phyloP scores from a whole-genome alignment of 768 basidiomycete genomes.

The Hygrocybe punicea region DNA sequence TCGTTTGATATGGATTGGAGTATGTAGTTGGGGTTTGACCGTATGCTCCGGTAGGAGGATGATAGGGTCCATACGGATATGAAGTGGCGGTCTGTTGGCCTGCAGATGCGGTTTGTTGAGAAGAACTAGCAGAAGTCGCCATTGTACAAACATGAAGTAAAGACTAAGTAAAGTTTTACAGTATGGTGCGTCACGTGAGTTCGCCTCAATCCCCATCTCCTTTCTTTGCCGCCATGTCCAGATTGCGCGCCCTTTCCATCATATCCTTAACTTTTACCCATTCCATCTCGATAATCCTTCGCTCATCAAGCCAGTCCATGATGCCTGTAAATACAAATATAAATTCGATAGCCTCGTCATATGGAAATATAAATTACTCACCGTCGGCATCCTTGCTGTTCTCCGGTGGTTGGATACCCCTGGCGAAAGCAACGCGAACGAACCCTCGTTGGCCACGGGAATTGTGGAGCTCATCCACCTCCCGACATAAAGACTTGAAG shows the following conservation, averaged over 20 bases:
- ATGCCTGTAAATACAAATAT: conserved; percentile 28
- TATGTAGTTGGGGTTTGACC: conserved; percentile 43
- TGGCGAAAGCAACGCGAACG: conserved; percentile 55
- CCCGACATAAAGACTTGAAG: conserved; percentile 54
- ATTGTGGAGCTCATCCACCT: conserved; percentile 54
- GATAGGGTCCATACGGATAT: conserved; percentile 66
- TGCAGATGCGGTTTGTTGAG: conserved; percentile 11
- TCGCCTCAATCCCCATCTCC: conserved; percentile 39
- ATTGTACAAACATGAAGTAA: no score
- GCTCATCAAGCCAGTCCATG: conserved; percentile 75
- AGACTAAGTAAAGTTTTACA: conserved; percentile 27
- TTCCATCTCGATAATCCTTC: conserved; percentile 61
- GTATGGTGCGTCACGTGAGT: background rate
- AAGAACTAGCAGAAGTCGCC: conserved; percentile 4
- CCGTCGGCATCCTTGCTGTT: conserved; percentile 71
- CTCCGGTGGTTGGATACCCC: conserved; percentile 56
- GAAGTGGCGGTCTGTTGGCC: conserved; percentile 40
- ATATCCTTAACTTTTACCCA: conserved; percentile 69
- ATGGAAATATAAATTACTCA: background rate
- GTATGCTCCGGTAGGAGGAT: conserved; percentile 46
- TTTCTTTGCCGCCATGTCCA: conserved; percentile 51
- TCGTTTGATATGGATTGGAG: conserved; percentile 47
- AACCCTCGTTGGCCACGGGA: conserved; percentile 42
- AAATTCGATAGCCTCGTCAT: background rate
- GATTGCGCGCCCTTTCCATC: conserved; percentile 68